A percentile compares a stretch with the other conserved stretches of the same genome.
These are phyloP conservation scores for Fraxinus latifolia DNA, from an alignment of 305 asterid genomes.

Conservation along the genomic window DNA sequence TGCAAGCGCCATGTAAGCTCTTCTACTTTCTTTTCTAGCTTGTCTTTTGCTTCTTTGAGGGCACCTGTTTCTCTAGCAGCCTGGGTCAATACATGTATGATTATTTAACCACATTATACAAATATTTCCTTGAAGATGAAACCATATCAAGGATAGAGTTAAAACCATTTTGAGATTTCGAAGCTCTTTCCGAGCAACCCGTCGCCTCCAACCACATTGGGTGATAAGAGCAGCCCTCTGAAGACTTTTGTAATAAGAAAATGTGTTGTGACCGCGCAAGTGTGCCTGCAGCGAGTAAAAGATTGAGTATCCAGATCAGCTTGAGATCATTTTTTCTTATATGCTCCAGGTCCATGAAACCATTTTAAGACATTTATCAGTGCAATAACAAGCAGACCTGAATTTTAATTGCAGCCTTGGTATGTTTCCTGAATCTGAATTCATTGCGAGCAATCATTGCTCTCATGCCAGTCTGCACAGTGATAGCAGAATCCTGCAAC, in stretches of 20 bases:
- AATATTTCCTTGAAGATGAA: slow-evolving; percentile 15
- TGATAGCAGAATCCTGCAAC: slow-evolving; percentile 59
- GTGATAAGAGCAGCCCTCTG: slow-evolving; percentile 77
- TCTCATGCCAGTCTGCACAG: slow-evolving; percentile 92
- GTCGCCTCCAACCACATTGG: slow-evolving; percentile 94
- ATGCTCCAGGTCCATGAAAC: slow-evolving; percentile 25
- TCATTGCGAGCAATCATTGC: slow-evolving; percentile 83
- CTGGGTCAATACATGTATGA: slow-evolving; percentile 31
- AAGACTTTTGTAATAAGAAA: slow-evolving; percentile 68
- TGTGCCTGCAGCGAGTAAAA: slow-evolving; percentile 61
- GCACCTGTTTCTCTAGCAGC: slow-evolving; percentile 99
- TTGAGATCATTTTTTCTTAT: neutral
- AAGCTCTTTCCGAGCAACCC: slow-evolving; percentile 92
- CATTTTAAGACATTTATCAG: slow-evolving; percentile 13
- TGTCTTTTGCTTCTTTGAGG: slow-evolving; percentile 96
- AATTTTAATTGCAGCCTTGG: slow-evolving; percentile 80
- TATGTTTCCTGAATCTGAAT: slow-evolving; percentile 80
- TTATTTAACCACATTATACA: neutral
- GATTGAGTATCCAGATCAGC: slow-evolving; percentile 21
- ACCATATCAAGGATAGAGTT: slow-evolving; percentile 29
- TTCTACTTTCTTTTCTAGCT: slow-evolving; percentile 98
- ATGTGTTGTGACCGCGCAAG: slow-evolving; percentile 62
- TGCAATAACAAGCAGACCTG: slow-evolving; percentile 54
- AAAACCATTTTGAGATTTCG: slow-evolving; percentile 84
- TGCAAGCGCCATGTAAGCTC: slow-evolving; percentile 99